Evolutionary conservation across 345 rosid species (phyloP), one percentile per base, ranked within the genome.

Genomic region (Eucalyptus polybractea): DNA sequence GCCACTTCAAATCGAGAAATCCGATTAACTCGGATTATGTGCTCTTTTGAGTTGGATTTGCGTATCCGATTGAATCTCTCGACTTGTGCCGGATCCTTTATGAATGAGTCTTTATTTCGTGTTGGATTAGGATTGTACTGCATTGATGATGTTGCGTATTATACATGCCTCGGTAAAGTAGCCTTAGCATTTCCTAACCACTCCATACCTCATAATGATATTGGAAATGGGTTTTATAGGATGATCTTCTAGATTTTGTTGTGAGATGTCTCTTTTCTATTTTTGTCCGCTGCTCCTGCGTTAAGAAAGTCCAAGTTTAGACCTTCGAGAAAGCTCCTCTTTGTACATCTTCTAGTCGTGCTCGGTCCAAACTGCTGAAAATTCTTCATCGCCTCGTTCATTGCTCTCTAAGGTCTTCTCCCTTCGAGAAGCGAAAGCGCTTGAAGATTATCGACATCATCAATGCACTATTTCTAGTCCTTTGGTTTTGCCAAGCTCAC

Each of bases 21-120:
- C 29, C 2, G 29, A 56, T 24, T 24, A 56, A 8, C 13, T 56
- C 3, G 0, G 6, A 56, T 56, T 10, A 24, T 1, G 6, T 56
- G 62, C 13, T 4, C 14, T 58, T 58, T 58, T 12, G 67, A 12
- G 67, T 12, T 25, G n/a, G 31, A 27, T 60, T 60, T 60, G 14
- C 4, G 7, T 11, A 60, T 58, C 0, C 6, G 4, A 58, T 58
- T 0, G n/a, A 11, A 58, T 58, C 58, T 10, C 7, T 58, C 13
- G 7, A 25, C 6, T 56, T 5, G 12, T 3, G 3, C 0, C 0
- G 7, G 0, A 60, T 60, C 14, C 67, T 5, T 60, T 11, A 25
- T 0, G 0, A 5, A 25, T 60, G 29, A 11, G 14, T 25, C 14
- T 25, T 25, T 25, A 53, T 53, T 53, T 7, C 58, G 10, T 53